Base-by-base conservation (phyloP, 345 rosid genomes). In the Linum usitatissimum region DNA sequence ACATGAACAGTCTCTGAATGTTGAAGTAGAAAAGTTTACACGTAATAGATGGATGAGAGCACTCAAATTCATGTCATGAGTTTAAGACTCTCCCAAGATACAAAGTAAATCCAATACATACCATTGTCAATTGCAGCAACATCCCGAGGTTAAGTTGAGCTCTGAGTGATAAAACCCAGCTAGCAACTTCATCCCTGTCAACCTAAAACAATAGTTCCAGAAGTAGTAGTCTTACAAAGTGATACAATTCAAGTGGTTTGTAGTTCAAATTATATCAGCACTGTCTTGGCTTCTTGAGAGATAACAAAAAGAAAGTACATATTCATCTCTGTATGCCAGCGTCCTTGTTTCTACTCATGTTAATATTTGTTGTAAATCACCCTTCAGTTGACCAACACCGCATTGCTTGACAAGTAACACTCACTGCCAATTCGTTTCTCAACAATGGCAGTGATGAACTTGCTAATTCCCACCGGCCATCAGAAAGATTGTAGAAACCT, bases 121-220 rank as follows among this genome's bases (percentile, higher is more conserved):
- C n/a, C n/a, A n/a, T n/a, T n/a, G n/a, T n/a, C n/a, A 60, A 83
- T 58, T 55, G 80, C 75, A 68, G 60, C 73, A 71, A 65, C 53
- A 72, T 72, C 73, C 54, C 75, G 65, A 21, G 91, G 91, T 55
- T 73, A 69, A 66, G 91, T 55, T 73, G 68, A 66, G 86, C 83
- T 66, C 81, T 93, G 53, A 92, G 83, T 8, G 97, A 92, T 61
- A 92, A 78, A 69, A 89, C 84, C 98, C 98, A 92, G 40, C 61
- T 69, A 12, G 76, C 73, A 74, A 87, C 86, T 0, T 66, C 80
- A 61, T 79, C 79, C 72, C 79, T 86, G 54, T 84, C 96, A 66
- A 86, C 84, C 96, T 89, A 69, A 10, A 61, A 51, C 28, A 23
- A 23, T 23, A 23, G 13, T 40, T 40, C 48, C 48, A 5, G 13